Evolutionary conservation across 306 rosid species (phyloP).

Genomic region (Lathyrus tuberosus): DNA sequence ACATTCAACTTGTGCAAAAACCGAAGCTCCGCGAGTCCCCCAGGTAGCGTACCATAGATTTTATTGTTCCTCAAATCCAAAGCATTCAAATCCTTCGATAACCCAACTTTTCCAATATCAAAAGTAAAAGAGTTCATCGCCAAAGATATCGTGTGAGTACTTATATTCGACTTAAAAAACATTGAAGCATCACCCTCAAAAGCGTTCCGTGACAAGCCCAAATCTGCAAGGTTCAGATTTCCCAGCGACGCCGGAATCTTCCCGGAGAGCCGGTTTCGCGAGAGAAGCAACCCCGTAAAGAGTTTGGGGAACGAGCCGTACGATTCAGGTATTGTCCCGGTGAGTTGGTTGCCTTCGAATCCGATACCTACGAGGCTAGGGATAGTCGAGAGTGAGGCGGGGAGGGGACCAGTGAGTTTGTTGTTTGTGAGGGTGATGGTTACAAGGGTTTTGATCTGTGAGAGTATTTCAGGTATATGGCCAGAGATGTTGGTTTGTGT

Average conservation of each 20-base stretch:
- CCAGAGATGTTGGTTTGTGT: slow-evolving; percentile 33
- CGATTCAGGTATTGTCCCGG: background rate
- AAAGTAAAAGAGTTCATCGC: background rate
- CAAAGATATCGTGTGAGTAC: background rate
- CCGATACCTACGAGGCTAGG: slow-evolving; percentile 36
- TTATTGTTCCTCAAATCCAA: slow-evolving; percentile 21
- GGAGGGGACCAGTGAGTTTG: slow-evolving; percentile 12
- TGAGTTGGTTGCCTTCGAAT: background rate
- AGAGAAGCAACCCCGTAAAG: background rate
- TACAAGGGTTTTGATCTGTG: slow-evolving; percentile 32
- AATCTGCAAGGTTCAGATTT: background rate
- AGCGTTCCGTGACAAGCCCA: slow-evolving; percentile 17
- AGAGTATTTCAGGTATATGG: slow-evolving; percentile 7
- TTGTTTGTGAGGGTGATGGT: slow-evolving; percentile 31
- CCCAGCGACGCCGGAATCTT: background rate
- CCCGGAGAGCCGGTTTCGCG: slow-evolving; percentile 15
- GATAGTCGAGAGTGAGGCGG: slow-evolving; percentile 28
- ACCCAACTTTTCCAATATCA: slow-evolving; percentile 16
- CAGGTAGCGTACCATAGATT: slow-evolving; percentile 13
- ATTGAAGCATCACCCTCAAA: slow-evolving; percentile 14
- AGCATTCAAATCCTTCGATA: background rate
- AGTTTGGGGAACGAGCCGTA: background rate
- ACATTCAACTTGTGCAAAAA: background rate
- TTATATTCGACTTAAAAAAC: background rate
- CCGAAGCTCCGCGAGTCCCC: background rate